Percentiles rank a stretch among this genome's conserved stretches.
These are phyloP conservation scores for Wickerhamiella occidentalis DNA, from an alignment of 805 yeast genomes.

Conservation along the genomic window DNA sequence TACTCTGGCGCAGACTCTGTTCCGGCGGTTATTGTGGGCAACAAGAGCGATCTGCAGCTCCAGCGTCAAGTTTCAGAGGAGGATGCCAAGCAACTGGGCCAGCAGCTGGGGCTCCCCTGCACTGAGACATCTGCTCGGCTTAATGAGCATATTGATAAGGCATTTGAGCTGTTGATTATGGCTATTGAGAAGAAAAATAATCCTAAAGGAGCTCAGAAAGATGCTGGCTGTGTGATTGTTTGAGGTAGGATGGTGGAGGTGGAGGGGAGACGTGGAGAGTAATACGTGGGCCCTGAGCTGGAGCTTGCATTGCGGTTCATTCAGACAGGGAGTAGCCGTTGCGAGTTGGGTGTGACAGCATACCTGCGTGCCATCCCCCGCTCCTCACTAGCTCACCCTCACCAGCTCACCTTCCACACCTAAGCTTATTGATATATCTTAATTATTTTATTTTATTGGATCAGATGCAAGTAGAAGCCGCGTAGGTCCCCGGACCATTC, in stretches of 20 bases:
- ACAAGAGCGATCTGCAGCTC: conserved; percentile 56
- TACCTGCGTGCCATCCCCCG: no score
- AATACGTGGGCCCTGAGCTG: no score
- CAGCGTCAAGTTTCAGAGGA: conserved; percentile 46
- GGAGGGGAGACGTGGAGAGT: no score
- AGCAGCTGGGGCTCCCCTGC: conserved; percentile 54
- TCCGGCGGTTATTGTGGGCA: conserved; percentile 71
- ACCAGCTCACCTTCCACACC: no score
- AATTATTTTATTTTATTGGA: not conserved
- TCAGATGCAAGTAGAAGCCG: no score
- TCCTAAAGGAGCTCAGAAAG: conserved; percentile 33
- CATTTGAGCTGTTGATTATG: conserved; percentile 48
- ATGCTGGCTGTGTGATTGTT: conserved; percentile 42
- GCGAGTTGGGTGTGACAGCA: no score
- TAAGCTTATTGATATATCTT: no score
- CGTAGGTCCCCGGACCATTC: no score
- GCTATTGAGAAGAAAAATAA: conserved; percentile 55
- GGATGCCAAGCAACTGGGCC: conserved; percentile 53
- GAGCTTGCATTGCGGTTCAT: no score
- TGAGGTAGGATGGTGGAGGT: conserved; percentile 17
- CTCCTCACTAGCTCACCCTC: no score
- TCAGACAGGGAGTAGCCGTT: no score
- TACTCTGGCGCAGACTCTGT: conserved; percentile 47
- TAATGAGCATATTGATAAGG: conserved; percentile 51
- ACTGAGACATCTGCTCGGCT: conserved; percentile 77